Base-by-base conservation (phyloP, 2,329 filamentous ascomycete genomes). In the Beauveria australis region DNA sequence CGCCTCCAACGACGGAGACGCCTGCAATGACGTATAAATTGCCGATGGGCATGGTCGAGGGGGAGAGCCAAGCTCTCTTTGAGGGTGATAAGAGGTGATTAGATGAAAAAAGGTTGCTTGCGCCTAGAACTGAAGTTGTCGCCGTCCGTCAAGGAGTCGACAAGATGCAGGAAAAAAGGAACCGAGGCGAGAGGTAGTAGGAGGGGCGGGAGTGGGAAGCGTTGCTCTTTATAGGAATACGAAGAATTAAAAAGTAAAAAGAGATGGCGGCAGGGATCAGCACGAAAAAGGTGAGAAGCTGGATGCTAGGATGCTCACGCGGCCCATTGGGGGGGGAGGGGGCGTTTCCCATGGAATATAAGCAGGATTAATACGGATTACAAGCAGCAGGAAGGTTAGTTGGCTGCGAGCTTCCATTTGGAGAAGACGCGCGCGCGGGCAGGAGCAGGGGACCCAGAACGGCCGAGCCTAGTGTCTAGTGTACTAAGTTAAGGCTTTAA, bases 1-100 rank as follows among this genome's bases (percentile, higher is more conserved):
- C 73, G 62, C 74, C 74, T 62, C 74, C 74, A 28, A 75, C 70
- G 64, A 75, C 75, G 64, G 71, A 64, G 62, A 71, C 69, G 63
- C 67, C 68, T 53, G 71, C 70, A 61, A 73, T 72, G 51, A 72
- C 70, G 64, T 73, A 73, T 55, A 72, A 69, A 64, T 73, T 73
- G 64, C 69, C 70, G 58, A 71, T 70, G 14, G 65, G 28, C 69
- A 71, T 71, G 53, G 44, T 67, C 63, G 44, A 22, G 30, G 37
- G 3, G 24, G 4, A 33, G 30, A 33, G 10, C 26, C 53, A 9
- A 37, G n/a, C 53, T 56, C 53, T 33, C n/a, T n/a, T 28, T 16
- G 26, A 5, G 14, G 30, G 12, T 33, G 30, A 12, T 33, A 33
- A 46, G 10, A 26, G 19, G 26, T 22, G 22, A 16, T 55, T 12